Conservation (phyloP, 345 rosid species). For the Syzygium oleosum region DNA sequence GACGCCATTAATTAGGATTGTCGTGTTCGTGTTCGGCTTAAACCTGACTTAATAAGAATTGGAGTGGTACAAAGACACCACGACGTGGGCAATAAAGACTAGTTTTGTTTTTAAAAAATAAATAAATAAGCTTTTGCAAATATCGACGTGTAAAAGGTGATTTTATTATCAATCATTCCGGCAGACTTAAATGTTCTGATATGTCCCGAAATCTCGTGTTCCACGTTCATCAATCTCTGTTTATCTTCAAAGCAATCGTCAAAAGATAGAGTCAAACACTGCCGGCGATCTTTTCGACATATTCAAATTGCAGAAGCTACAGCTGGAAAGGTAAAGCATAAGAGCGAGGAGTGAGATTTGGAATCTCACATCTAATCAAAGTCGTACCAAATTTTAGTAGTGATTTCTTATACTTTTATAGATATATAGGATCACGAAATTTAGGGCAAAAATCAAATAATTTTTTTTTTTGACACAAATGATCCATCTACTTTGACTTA, state of each 20-base stretch:
- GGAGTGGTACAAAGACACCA: not conserved
- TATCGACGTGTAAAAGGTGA: not conserved
- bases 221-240: not conserved
- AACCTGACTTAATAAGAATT: no score
- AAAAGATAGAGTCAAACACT: not conserved
- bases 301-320: not conserved
- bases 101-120: no score
- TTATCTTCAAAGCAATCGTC: not conserved
- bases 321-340: not conserved
- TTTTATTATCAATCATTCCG: not conserved
- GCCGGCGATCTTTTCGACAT: not conserved
- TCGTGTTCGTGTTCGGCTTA: no score
- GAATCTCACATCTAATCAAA: not conserved
- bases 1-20: no score
- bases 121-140: not conserved
- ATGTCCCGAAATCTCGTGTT: not conserved
- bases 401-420: no score
- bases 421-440: not conserved
- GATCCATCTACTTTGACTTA: no score
- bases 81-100: not conserved
- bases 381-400: not conserved
- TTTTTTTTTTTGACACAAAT: no score
- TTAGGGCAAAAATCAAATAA: no score
- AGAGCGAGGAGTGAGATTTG: not conserved
- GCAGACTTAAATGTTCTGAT: not conserved